Conservation (phyloP, 495 filamentous ascomycete species). For the Penicillium parvum region DNA sequence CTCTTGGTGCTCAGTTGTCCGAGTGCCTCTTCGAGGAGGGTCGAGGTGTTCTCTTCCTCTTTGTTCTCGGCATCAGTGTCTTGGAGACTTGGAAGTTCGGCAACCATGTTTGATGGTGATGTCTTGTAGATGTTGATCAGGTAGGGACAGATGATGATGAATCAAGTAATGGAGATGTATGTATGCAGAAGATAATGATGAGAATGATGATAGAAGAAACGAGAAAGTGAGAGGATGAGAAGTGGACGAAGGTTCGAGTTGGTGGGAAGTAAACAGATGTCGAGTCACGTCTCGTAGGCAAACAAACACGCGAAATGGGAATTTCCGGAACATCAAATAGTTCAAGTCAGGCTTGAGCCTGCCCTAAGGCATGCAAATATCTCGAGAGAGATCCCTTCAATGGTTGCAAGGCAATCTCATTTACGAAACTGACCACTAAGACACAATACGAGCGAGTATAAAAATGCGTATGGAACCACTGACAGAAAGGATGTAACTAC, state of each 20-base stretch:
- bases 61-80: neutral
- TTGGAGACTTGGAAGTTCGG: neutral
- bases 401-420: too few relatives aligned
- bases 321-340: neutral
- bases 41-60: neutral
- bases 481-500: too few relatives aligned
- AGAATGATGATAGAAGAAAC: neutral
- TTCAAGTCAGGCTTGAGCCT: too few relatives aligned
- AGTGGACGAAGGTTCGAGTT: neutral
- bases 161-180: neutral
- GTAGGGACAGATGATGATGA: neutral
- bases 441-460: too few relatives aligned
- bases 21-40: neutral
- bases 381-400: too few relatives aligned
- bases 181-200: neutral
- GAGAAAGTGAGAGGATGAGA: neutral
- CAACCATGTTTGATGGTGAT: neutral
- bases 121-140: neutral
- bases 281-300: too few relatives aligned
- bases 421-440: too few relatives aligned
- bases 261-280: neutral
- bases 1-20: slow-evolving; percentile 3
- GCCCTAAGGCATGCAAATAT: too few relatives aligned
- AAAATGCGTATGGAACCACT: too few relatives aligned
- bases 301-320: neutral